A percentile compares a stretch with the other conserved stretches of the same genome.
Conservation (phyloP, 75 land plant species). For the Isoetes taiwanensis region DNA sequence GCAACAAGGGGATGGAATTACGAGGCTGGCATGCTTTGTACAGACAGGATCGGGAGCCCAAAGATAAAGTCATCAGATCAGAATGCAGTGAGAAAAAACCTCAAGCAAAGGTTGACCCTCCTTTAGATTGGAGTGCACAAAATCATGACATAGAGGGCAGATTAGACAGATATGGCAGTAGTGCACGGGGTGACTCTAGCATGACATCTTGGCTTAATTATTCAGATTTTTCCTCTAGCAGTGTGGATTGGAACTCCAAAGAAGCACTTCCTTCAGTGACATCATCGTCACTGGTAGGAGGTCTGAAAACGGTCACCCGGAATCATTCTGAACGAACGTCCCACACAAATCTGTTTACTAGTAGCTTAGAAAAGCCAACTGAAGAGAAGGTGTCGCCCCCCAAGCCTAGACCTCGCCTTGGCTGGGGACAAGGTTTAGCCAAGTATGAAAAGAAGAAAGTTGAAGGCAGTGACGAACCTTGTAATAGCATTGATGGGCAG, state of each 20-base stretch:
- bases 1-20: constrained; percentile 16
- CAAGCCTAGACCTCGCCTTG: constrained; percentile 30
- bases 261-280: neutral
- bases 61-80: neutral
- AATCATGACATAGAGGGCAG: constrained; percentile 18
- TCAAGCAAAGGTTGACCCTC: constrained; percentile 3
- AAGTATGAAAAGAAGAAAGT: constrained; percentile 37
- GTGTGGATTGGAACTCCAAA: constrained; percentile 11
- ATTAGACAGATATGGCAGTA: constrained; percentile 23
- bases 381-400: constrained; percentile 21
- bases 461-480: constrained; percentile 31
- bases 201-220: constrained; percentile 3
- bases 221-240: neutral
- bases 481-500: constrained; percentile 7
- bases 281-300: constrained; percentile 12
- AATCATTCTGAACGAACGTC: too few relatives aligned
- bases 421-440: constrained; percentile 46
- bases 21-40: constrained; percentile 21
- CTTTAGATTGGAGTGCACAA: constrained; percentile 9
- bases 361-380: neutral
- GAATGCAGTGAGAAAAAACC: constrained; percentile 8
- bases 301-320: constrained; percentile 8
- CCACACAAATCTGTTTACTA: neutral
- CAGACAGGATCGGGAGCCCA: constrained; percentile 7
- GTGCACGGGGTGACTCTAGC: constrained; percentile 3